Conservation (phyloP, 1,284 basidiomycete species). For the Trichosporon sp. region DNA sequence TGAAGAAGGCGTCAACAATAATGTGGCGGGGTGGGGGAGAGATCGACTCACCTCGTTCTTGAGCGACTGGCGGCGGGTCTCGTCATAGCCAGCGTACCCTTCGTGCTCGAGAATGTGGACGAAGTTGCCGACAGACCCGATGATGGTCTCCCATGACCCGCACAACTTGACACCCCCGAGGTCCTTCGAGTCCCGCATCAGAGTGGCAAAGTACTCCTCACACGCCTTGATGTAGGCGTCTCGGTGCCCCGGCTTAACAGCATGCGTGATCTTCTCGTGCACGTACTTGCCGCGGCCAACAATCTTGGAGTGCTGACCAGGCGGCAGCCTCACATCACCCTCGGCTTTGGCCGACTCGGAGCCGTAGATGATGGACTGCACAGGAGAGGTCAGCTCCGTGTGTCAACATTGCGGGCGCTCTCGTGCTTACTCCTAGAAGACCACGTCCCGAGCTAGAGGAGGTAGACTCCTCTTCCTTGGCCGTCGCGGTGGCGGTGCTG, state of each 20-base stretch:
- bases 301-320: slow-evolving; percentile 70
- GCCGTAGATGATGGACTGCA: slow-evolving; percentile 61
- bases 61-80: slow-evolving; percentile 22
- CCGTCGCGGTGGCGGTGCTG: background rate
- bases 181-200: slow-evolving; percentile 62
- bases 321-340: slow-evolving; percentile 60
- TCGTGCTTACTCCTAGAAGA: background rate
- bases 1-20: slow-evolving; percentile 7
- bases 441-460: background rate
- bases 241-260: slow-evolving; percentile 69
- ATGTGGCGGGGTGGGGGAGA: slow-evolving; percentile 8
- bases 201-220: slow-evolving; percentile 71
- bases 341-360: slow-evolving; percentile 78
- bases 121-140: slow-evolving; percentile 71
- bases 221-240: slow-evolving; percentile 81
- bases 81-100: slow-evolving; percentile 78
- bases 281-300: slow-evolving; percentile 74
- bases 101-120: slow-evolving; percentile 84
- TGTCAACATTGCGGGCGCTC: slow-evolving; percentile 9
- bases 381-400: slow-evolving; percentile 7
- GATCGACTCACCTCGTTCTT: slow-evolving; percentile 28
- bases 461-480: background rate
- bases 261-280: slow-evolving; percentile 84
- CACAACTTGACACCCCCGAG: slow-evolving; percentile 73
- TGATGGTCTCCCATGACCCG: slow-evolving; percentile 79